Conservation (phyloP, 805 yeast species). For the Saccharomycopsis sp. region DNA sequence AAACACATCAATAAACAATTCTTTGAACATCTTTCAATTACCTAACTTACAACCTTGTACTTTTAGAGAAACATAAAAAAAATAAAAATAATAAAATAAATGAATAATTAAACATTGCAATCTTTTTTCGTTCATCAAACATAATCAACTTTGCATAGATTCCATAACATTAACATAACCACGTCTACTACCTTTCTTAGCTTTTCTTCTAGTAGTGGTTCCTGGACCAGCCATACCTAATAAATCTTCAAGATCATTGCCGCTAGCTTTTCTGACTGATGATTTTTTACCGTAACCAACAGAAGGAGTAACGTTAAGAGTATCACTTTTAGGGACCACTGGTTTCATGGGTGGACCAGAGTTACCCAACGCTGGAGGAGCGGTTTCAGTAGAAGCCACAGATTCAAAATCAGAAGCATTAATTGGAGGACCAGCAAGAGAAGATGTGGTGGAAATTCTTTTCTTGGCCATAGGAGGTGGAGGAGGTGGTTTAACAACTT, state of each 20-base stretch:
- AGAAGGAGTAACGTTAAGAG: not conserved
- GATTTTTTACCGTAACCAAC: slow-evolving; percentile 4
- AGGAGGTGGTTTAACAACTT: slow-evolving; percentile 27
- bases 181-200: slow-evolving; percentile 9
- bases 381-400: not conserved
- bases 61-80: too few species aligned
- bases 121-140: too few species aligned
- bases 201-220: slow-evolving; percentile 1
- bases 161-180: slow-evolving; percentile 17
- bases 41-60: too few species aligned
- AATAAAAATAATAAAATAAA: too few species aligned
- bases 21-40: too few species aligned
- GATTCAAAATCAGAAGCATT: not conserved
- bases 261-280: not conserved
- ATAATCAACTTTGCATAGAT: slow-evolving; percentile 13
- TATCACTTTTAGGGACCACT: not conserved
- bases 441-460: slow-evolving; percentile 19
- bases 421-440: slow-evolving; percentile 3
- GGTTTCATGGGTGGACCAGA: not conserved
- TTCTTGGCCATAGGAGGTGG: slow-evolving; percentile 26
- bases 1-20: too few species aligned
- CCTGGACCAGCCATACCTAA: slow-evolving; percentile 3
- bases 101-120: too few species aligned
- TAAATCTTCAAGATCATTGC: slow-evolving; percentile 7
- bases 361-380: not conserved